A percentile compares a stretch with the other conserved stretches of the same genome.
Conservation (phyloP, 768 basidiomycete genomes). For the Suillus spraguei region DNA sequence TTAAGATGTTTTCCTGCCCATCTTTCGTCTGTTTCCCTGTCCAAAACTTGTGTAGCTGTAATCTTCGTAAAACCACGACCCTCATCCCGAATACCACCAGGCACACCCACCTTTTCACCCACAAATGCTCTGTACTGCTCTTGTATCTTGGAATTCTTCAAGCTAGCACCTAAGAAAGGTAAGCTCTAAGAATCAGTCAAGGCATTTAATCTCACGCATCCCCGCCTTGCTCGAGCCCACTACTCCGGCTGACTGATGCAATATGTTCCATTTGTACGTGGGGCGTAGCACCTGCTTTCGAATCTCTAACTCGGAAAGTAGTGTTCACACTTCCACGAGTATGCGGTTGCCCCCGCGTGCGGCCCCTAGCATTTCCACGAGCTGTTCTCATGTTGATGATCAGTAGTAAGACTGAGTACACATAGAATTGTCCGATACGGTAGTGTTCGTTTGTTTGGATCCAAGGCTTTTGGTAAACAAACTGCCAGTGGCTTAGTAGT, state of each 20-base stretch:
- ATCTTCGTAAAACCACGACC: slow-evolving; percentile 37
- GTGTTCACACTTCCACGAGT: background rate
- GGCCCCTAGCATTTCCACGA: background rate
- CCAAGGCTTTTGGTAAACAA: slow-evolving; percentile 1
- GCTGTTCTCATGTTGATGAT: background rate
- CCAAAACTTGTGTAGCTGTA: slow-evolving; percentile 12
- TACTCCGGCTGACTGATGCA: slow-evolving; percentile 75
- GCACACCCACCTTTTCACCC: slow-evolving; percentile 62
- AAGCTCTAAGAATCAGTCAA: background rate
- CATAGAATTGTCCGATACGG: too few relatives aligned
- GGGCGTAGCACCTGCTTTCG: background rate
- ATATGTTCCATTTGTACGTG: slow-evolving; percentile 58
- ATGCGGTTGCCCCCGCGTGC: background rate
- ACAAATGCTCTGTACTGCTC: slow-evolving; percentile 70
- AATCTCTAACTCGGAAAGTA: background rate
- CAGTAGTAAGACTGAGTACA: background rate
- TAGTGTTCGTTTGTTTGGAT: background rate
- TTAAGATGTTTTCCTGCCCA: slow-evolving; percentile 67
- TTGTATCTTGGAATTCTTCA: slow-evolving; percentile 61
- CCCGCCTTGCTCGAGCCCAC: slow-evolving; percentile 73
- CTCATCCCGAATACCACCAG: slow-evolving; percentile 48
- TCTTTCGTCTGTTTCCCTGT: slow-evolving; percentile 43
- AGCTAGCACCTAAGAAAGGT: slow-evolving; percentile 43
- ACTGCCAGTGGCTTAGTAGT: background rate
- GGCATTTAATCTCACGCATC: slow-evolving; percentile 59